Percentiles rank a stretch among this genome's conserved stretches.
phyloP scores from a whole-genome alignment of 257 asterid genomes.

The Gynochthodes officinalis region DNA sequence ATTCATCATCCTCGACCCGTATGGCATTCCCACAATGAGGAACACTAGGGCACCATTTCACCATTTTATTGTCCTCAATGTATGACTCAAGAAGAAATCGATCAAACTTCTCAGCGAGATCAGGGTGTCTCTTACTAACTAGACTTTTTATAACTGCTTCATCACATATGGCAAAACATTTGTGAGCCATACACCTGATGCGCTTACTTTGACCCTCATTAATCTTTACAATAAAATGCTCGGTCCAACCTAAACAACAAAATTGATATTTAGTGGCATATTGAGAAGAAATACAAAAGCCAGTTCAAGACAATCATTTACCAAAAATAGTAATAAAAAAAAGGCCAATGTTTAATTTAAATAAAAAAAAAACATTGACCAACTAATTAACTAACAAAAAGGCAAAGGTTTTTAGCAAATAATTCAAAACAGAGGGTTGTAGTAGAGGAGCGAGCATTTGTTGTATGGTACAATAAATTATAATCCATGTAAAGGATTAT shows the following conservation, averaged over 20 bases:
- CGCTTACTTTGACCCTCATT: conserved; percentile 97
- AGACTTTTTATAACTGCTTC: conserved; percentile 64
- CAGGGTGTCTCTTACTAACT: conserved; percentile 61
- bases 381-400: background rate
- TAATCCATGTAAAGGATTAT: background rate
- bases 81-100: conserved; percentile 93
- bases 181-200: conserved; percentile 92
- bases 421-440: background rate
- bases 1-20: conserved; percentile 75
- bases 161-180: conserved; percentile 87
- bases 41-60: conserved; percentile 93
- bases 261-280: conserved; percentile 2
- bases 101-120: conserved; percentile 86
- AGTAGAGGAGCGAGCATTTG: background rate
- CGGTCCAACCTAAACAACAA: conserved; percentile 82
- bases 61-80: conserved; percentile 96
- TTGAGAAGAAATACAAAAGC: background rate
- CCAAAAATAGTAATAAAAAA: background rate
- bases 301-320: background rate
- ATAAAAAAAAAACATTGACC: background rate
- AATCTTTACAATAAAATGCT: conserved; percentile 89
- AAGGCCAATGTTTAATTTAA: no score
- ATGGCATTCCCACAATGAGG: conserved; percentile 99
- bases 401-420: no score
- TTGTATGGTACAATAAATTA: background rate